Conservation (phyloP, 2,329 filamentous ascomycete genomes). For the Alternaria solani region DNA sequence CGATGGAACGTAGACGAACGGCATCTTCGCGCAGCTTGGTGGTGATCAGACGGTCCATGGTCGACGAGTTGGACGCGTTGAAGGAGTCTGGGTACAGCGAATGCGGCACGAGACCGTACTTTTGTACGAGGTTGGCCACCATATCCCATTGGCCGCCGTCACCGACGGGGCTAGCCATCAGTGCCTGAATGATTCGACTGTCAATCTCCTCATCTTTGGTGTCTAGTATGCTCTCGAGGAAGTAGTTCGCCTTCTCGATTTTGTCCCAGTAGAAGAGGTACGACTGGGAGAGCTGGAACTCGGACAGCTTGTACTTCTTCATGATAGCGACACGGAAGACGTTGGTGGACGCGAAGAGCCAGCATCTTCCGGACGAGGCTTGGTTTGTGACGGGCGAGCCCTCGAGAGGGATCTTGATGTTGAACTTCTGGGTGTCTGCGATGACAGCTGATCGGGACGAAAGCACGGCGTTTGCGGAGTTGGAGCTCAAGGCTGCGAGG, state of each 20-base stretch:
- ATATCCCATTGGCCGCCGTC: conserved; percentile 95
- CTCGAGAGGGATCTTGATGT: conserved; percentile 81
- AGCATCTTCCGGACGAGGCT: conserved; percentile 81
- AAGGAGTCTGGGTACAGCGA: conserved; percentile 81
- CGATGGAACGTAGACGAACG: conserved; percentile 71
- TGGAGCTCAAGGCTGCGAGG: conserved; percentile 73
- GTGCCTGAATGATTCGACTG: conserved; percentile 73
- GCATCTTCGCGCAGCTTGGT: conserved; percentile 89
- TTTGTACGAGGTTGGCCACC: conserved; percentile 83
- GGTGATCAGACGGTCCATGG: conserved; percentile 77
- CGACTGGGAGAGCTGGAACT: conserved; percentile 85
- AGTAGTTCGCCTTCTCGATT: conserved; percentile 89
- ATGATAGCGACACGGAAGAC: conserved; percentile 89
- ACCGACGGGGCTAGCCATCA: conserved; percentile 72
- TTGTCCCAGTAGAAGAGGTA: conserved; percentile 96
- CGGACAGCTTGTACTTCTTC: conserved; percentile 78
- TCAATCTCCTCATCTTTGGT: conserved; percentile 76
- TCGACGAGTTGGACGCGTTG: conserved; percentile 75
- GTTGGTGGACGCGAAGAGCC: conserved; percentile 92
- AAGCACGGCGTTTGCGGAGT: conserved; percentile 72
- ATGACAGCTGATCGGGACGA: conserved; percentile 69
- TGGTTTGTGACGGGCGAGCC: conserved; percentile 87
- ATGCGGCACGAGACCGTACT: conserved; percentile 90
- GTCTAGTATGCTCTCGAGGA: conserved; percentile 82
- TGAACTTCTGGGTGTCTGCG: conserved; percentile 81